phyloP scores from a whole-genome alignment of 1,284 basidiomycete species.

The Trichosporon asahii region DNA sequence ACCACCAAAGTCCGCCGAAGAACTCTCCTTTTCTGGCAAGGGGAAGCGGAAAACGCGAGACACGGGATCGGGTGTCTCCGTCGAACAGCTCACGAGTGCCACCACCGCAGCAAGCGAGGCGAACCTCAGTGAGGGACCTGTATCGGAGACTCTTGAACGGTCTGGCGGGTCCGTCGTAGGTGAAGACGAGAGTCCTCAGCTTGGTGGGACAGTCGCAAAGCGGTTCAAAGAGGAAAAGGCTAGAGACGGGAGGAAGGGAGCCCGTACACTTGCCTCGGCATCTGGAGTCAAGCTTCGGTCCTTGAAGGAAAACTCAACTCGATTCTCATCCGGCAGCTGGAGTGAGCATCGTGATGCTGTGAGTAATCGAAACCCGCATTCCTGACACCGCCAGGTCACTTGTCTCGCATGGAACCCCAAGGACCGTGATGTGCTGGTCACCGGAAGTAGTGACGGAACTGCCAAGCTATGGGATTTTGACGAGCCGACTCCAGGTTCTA shows the following conservation, averaged over 20 bases:
- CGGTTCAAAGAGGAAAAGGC: constrained; percentile 11
- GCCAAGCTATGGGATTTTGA: constrained; percentile 45
- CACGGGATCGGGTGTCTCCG: neutral
- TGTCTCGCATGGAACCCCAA: constrained; percentile 46
- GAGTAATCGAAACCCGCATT: constrained; percentile 4
- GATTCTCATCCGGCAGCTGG: constrained; percentile 17
- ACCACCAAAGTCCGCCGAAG: neutral
- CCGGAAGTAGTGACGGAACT: constrained; percentile 37
- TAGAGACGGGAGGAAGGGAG: constrained; percentile 8
- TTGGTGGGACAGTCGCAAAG: neutral
- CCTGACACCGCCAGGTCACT: constrained; percentile 31
- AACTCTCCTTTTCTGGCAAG: constrained; percentile 11
- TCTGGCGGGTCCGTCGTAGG: neutral
- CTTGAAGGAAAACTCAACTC: neutral
- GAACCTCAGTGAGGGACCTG: too few species aligned
- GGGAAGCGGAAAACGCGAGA: constrained; percentile 31
- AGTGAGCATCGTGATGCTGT: constrained; percentile 41
- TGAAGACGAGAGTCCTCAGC: neutral
- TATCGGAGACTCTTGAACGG: neutral
- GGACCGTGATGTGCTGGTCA: constrained; percentile 39
- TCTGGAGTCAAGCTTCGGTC: neutral
- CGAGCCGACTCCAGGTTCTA: constrained; percentile 8
- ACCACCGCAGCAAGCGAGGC: neutral
- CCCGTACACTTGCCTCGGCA: neutral
- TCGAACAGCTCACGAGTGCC: neutral